Base-by-base conservation (phyloP, 768 basidiomycete species). In the Mrakia frigida region DNA sequence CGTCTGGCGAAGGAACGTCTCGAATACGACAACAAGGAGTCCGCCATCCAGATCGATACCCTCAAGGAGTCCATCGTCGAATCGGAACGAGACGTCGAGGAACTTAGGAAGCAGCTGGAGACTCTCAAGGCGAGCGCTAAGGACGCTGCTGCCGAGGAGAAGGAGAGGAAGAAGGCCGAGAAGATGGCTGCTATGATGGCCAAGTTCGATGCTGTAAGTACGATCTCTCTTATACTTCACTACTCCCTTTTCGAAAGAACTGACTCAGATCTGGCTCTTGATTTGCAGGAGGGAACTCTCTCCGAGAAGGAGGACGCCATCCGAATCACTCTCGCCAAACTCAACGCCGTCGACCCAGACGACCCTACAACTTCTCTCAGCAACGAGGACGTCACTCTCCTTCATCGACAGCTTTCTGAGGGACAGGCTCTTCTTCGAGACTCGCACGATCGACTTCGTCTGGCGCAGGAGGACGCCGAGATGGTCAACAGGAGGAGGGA, bases 111-210 rank as follows among this genome's bases (percentile, higher is more conserved):
- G 10, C 78, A 98, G 83, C 85, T 98, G 76, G 96, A 98, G 80
- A 94, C 96, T 81, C 86, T 98, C 60, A 94, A 92, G 85, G 85
- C 86, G 50, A 87, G 89, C 18, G 92, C 94, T 84, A 92, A 90
- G 84, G 92, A 92, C 77, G 88, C 91, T 23, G 90, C 91, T 53
- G 90, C 90, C 43, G 97, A 98, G 83, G 97, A 98, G 83, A 98
- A 95, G 85, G 97, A 99, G 87, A 97, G 93, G 87, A 89, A 92
- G 83, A 98, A 98, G 84, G 94, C 96, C 81, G 96, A 98, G 86
- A 98, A 98, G 87, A 93, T 99, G 92, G 94, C 93, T 13, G 86
- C 94, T 79, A 97, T 99, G 93, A 98, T 99, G 96, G 93, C 96
- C 76, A 95, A 96, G 84, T 96, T 99, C 80, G 95, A 98, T 84